Conservation (phyloP, 2,329 filamentous ascomycete genomes). For the Parastagonospora nodorum region DNA sequence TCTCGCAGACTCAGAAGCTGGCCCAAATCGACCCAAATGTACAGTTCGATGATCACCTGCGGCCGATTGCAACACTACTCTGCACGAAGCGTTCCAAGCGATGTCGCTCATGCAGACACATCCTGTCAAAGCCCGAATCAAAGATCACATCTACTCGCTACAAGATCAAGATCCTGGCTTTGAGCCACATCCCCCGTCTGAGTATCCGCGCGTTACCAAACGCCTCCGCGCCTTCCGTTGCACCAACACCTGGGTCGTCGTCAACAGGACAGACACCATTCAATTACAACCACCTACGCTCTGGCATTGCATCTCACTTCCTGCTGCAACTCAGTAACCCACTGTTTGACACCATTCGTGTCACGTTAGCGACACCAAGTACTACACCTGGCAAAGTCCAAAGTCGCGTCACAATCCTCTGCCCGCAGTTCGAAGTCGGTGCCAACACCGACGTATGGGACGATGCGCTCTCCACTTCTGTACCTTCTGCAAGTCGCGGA, state of each 20-base stretch:
- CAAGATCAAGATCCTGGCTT: slow-evolving; percentile 86
- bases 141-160: slow-evolving; percentile 89
- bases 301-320: slow-evolving; percentile 69
- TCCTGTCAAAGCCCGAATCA: slow-evolving; percentile 89
- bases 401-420: slow-evolving; percentile 84
- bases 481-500: slow-evolving; percentile 43
- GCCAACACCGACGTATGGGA: slow-evolving; percentile 95
- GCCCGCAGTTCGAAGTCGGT: slow-evolving; percentile 91
- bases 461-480: slow-evolving; percentile 69
- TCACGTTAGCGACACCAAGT: slow-evolving; percentile 81
- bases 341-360: slow-evolving; percentile 86
- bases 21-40: slow-evolving; percentile 56
- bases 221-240: slow-evolving; percentile 56
- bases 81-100: slow-evolving; percentile 93
- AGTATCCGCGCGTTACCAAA: slow-evolving; percentile 67
- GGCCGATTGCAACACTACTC: slow-evolving; percentile 80
- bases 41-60: slow-evolving; percentile 73
- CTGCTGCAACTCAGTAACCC: slow-evolving; percentile 91
- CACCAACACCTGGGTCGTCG: slow-evolving; percentile 22
- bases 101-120: slow-evolving; percentile 89
- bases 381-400: slow-evolving; percentile 44
- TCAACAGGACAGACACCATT: slow-evolving; percentile 34
- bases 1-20: slow-evolving; percentile 58
- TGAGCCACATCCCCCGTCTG: slow-evolving; percentile 83
- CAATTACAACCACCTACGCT: slow-evolving; percentile 55